A percentile compares a stretch with the other conserved stretches of the same genome.
phyloP scores from a whole-genome alignment of 2,329 filamentous ascomycete genomes.

The Colletotrichum navitas region DNA sequence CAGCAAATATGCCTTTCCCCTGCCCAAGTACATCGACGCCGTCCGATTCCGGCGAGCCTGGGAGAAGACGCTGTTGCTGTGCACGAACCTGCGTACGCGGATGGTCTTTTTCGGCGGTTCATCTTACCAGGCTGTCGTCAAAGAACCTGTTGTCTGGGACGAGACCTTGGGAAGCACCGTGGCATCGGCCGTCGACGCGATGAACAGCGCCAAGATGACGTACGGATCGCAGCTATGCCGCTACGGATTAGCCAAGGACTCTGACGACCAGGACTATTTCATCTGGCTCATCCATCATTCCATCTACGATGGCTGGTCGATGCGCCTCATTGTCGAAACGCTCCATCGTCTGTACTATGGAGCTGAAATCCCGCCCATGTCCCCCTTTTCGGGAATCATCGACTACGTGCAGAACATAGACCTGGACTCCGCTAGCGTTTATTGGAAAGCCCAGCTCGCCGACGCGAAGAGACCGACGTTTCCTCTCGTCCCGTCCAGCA shows the following conservation, averaged over 20 bases:
- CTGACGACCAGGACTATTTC: conserved; percentile 26
- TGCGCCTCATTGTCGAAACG: not conserved
- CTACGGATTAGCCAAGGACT: conserved; percentile 12
- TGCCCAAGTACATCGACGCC: conserved; percentile 44
- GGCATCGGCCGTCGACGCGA: not conserved
- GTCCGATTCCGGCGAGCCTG: conserved; percentile 48
- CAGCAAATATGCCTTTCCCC: conserved; percentile 47
- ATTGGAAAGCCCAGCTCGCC: conserved; percentile 8
- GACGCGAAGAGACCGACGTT: conserved; percentile 8
- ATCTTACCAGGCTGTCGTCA: conserved; percentile 40
- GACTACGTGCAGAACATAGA: not conserved
- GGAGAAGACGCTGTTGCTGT: conserved; percentile 37
- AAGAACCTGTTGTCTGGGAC: conserved; percentile 22
- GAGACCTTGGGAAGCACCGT: not conserved
- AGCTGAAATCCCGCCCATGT: conserved; percentile 2
- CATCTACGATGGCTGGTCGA: conserved; percentile 42
- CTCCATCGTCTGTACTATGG: not conserved
- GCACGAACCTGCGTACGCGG: conserved; percentile 28
- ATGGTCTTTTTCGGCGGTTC: conserved; percentile 30
- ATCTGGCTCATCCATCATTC: conserved; percentile 42
- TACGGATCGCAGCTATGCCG: conserved; percentile 24
- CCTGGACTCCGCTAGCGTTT: not conserved
- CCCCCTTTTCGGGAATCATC: not conserved
- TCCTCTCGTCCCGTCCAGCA: not conserved
- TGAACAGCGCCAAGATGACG: conserved; percentile 14